These are phyloP conservation scores for Dendryphion nanum DNA, from an alignment of 2,329 filamentous ascomycete genomes.

Conservation along the genomic window DNA sequence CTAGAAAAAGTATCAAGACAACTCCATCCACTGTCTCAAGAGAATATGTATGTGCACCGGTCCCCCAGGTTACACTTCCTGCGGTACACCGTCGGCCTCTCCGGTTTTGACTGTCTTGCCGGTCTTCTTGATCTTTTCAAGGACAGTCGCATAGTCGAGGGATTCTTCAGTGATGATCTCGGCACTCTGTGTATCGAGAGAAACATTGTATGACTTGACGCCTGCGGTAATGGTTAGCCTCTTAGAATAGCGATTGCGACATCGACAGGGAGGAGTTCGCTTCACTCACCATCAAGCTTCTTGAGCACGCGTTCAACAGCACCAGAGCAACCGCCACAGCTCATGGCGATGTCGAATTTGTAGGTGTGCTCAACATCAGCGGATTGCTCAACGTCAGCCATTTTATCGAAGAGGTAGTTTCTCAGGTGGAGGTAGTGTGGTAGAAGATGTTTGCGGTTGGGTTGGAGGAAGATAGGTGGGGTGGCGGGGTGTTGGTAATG, in stretches of 20 bases:
- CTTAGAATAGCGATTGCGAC: neutral
- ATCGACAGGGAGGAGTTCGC: neutral
- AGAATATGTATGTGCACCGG: neutral
- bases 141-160: conserved; percentile 75
- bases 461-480: conserved; percentile 1
- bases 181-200: conserved; percentile 81
- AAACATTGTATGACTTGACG: conserved; percentile 82
- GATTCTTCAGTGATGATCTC: conserved; percentile 68
- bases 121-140: conserved; percentile 89
- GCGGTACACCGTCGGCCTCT: conserved; percentile 61
- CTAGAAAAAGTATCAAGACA: too few relatives aligned
- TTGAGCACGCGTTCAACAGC: conserved; percentile 89
- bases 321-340: conserved; percentile 92
- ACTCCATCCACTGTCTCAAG: too few relatives aligned
- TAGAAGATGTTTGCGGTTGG: neutral
- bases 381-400: too few relatives aligned
- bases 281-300: conserved; percentile 75
- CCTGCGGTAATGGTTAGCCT: conserved; percentile 51
- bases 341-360: conserved; percentile 94
- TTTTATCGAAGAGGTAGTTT: too few relatives aligned
- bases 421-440: too few relatives aligned
- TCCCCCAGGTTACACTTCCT: conserved; percentile 22
- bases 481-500: conserved; percentile 5
- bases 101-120: conserved; percentile 85
- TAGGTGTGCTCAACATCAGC: conserved; percentile 80